Base-by-base conservation (phyloP, 306 rosid genomes). In the Lathyrus sativus region DNA sequence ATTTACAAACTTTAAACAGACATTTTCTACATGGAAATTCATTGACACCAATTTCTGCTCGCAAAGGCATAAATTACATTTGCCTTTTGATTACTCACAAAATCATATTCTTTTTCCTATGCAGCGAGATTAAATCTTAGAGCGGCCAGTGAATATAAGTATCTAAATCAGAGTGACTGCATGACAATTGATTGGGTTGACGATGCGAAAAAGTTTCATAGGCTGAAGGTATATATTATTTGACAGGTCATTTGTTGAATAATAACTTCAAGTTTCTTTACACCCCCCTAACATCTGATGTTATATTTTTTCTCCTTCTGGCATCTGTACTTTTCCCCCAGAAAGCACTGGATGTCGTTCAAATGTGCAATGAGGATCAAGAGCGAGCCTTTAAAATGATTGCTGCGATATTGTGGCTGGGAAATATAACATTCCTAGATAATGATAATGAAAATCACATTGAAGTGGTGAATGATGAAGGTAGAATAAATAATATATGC, bases 121-220 rank as follows among this genome's bases (percentile, higher is more conserved):
- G 81, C 85, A 95, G 99, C 87, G 66, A 90, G 70, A 74, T 80
- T 95, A 77, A 81, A 87, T 54, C 90, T 95, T 73, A 87, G 75
- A 82, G 71, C 0, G 68, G 92, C 91, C 64, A 78, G 92, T 11
- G 87, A 87, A 73, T 90, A 88, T 89, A 90, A 76, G 70, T 95
- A 85, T 83, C 97, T 95, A 65, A 95, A 81, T 74, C 96, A 90
- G 43, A 95, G 97, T 77, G 92, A 82, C 56, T 87, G 92, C 85
- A 70, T 85, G 79, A 76, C 76, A 68, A 85, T 95, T 78, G 87
- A 82, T 72, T 89, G 95, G 45, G 86, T 80, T 64, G 83, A 90
- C 67, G 97, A 91, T 73, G 85, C 85, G 59, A 68, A 49, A 66
- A 85, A 77, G 59, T 90, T 95, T 65, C 81, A 60, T 11, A 68